These are phyloP conservation scores for Waltergamsia citrina DNA, from an alignment of 2,329 filamentous ascomycete species.

Conservation along the genomic window DNA sequence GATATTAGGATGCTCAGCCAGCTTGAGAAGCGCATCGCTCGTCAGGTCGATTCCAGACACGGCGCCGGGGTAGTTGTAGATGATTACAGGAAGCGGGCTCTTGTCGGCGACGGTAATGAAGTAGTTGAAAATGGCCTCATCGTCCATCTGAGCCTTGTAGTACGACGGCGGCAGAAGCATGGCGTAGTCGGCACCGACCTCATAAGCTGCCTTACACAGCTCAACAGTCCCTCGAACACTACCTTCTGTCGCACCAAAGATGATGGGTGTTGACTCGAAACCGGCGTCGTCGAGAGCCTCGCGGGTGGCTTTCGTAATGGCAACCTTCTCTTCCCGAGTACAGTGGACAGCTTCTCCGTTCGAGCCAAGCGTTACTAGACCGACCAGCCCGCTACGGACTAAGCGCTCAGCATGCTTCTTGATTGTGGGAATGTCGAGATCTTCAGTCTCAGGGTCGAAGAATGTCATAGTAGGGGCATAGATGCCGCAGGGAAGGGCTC, in stretches of 20 bases:
- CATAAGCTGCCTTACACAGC: conserved; percentile 55
- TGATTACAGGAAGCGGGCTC: conserved; percentile 66
- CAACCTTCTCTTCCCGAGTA: conserved; percentile 65
- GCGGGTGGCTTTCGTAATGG: conserved; percentile 67
- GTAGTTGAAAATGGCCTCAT: conserved; percentile 63
- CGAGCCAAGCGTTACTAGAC: conserved; percentile 79
- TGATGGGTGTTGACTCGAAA: conserved; percentile 66
- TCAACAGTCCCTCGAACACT: conserved; percentile 74
- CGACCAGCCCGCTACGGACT: conserved; percentile 66
- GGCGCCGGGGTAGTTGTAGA: conserved; percentile 89
- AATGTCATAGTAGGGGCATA: conserved; percentile 89
- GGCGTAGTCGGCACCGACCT: conserved; percentile 69
- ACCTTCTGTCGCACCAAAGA: conserved; percentile 74
- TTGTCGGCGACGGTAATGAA: conserved; percentile 66
- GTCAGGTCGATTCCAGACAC: conserved; percentile 85
- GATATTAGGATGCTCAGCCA: conserved; percentile 75
- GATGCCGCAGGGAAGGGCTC: conserved; percentile 68
- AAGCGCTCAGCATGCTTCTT: conserved; percentile 74
- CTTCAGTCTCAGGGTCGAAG: conserved; percentile 75
- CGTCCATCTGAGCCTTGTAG: conserved; percentile 69
- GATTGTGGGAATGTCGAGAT: conserved; percentile 71
- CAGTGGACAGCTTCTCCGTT: conserved; percentile 87
- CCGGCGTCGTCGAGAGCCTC: conserved; percentile 76
- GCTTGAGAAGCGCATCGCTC: conserved; percentile 73
- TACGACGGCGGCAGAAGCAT: conserved; percentile 76